These are phyloP conservation scores for Rhexocercosporidium sp. DNA, from an alignment of 2,329 filamentous ascomycete species.

Conservation along the genomic window DNA sequence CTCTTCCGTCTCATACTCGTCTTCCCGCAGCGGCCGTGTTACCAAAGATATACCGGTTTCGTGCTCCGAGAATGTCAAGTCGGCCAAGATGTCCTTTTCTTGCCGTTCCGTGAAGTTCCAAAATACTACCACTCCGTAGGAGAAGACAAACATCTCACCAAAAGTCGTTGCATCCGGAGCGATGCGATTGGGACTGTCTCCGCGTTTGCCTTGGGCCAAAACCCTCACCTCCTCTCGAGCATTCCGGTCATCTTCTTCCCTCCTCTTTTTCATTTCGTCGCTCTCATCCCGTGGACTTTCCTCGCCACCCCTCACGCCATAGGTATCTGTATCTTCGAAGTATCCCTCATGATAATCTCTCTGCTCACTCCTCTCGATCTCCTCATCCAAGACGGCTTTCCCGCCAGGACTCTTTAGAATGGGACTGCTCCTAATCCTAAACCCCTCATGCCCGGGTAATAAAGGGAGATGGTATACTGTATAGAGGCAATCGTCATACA, in stretches of 20 bases:
- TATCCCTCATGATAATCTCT: constrained; percentile 92
- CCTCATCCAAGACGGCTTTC: constrained; percentile 89
- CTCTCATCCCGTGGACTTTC: constrained; percentile 51
- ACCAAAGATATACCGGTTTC: constrained; percentile 71
- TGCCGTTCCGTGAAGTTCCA: constrained; percentile 98
- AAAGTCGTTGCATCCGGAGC: constrained; percentile 77
- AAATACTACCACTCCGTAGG: constrained; percentile 96
- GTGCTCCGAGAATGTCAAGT: constrained; percentile 84
- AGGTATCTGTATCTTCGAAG: constrained; percentile 72
- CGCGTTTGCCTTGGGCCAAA: constrained; percentile 47
- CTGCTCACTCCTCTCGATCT: constrained; percentile 92
- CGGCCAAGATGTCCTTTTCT: constrained; percentile 94
- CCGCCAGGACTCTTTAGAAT: constrained; percentile 92
- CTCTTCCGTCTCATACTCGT: constrained; percentile 95
- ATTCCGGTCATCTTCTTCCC: constrained; percentile 42
- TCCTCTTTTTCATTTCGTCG: constrained; percentile 40
- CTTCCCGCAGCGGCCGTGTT: constrained; percentile 79
- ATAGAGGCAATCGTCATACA: constrained; percentile 98
- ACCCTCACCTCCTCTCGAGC: constrained; percentile 44
- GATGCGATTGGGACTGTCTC: constrained; percentile 61
- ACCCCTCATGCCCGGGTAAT: constrained; percentile 84
- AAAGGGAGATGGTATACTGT: constrained; percentile 93
- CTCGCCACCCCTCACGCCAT: constrained; percentile 51
- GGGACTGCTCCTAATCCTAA: constrained; percentile 86
- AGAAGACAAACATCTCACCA: constrained; percentile 96